These are phyloP conservation scores for Ogataea paradorogensis DNA, from an alignment of 805 yeast genomes.

Conservation along the genomic window DNA sequence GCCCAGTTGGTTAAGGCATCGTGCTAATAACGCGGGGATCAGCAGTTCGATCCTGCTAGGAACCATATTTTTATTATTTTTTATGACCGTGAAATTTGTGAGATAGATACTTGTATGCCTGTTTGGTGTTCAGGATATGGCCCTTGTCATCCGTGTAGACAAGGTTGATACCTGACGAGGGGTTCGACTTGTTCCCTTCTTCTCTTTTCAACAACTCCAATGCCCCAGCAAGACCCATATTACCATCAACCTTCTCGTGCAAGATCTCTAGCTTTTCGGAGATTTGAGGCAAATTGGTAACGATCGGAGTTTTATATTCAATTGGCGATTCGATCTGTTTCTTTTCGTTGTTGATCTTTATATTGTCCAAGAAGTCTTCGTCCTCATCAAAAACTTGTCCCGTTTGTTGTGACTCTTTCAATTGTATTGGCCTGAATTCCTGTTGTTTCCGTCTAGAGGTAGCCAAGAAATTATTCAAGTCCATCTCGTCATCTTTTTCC, in stretches of 20 bases:
- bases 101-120: conserved; percentile 74
- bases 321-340: neutral
- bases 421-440: conserved; percentile 5
- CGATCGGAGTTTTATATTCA: neutral
- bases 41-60: conserved; percentile 88
- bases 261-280: conserved; percentile 12
- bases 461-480: conserved; percentile 29
- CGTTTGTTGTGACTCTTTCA: neutral
- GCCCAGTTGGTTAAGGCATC: conserved; percentile 45
- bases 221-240: conserved; percentile 37
- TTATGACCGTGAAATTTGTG: conserved; percentile 70
- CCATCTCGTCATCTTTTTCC: conserved; percentile 25
- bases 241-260: conserved; percentile 13
- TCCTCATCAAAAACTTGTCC: conserved; percentile 35
- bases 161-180: conserved; percentile 46
- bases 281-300: conserved; percentile 18
- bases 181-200: conserved; percentile 6
- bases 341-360: conserved; percentile 18
- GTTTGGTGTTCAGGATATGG: conserved; percentile 53
- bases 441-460: conserved; percentile 30
- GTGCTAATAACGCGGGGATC: conserved; percentile 54
- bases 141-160: conserved; percentile 67
- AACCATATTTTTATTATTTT: conserved; percentile 41
- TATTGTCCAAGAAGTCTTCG: conserved; percentile 33
- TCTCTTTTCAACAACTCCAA: conserved; percentile 30